Evolutionary conservation across 202 grass and related monocot species (phyloP).

Genomic region (Hordeum pubiflorum): DNA sequence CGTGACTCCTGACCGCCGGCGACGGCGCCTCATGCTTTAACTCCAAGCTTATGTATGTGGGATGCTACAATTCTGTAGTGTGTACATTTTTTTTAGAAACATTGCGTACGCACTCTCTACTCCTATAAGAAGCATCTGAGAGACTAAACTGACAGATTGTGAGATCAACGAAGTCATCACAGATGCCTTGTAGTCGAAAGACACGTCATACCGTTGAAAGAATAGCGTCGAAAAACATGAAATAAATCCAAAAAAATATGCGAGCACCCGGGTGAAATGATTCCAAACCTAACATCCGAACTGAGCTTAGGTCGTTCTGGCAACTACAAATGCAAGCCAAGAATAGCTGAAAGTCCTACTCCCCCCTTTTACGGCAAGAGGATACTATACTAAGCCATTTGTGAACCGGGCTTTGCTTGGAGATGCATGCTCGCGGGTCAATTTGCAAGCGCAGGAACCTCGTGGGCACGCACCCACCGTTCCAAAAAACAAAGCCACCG

Average conservation of each 20-base stretch:
- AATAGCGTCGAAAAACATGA: no score
- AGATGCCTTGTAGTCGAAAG: no score
- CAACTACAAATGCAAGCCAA: background rate
- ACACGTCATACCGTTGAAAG: no score
- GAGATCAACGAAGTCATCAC: no score
- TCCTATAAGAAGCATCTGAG: no score
- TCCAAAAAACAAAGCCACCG: background rate
- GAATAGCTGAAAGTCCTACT: background rate
- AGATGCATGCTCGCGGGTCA: background rate
- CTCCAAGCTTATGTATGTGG: background rate
- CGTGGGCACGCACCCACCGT: background rate
- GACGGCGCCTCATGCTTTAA: background rate
- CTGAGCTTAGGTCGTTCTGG: no score
- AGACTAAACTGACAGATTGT: no score
- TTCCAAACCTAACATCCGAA: no score
- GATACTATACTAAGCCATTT: background rate
- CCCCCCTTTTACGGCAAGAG: background rate
- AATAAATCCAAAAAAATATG: no score
- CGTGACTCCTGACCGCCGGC: background rate
- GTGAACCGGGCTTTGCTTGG: background rate
- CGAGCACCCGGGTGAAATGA: no score
- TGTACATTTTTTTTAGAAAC: no score
- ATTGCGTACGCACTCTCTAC: background rate
- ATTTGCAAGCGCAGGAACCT: conserved; percentile 9
- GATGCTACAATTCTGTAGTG: background rate